Percentiles rank a stretch among this genome's conserved stretches.
Evolutionary conservation across 805 yeast species (phyloP).

Genomic region (Lipomyces chichibuensis): DNA sequence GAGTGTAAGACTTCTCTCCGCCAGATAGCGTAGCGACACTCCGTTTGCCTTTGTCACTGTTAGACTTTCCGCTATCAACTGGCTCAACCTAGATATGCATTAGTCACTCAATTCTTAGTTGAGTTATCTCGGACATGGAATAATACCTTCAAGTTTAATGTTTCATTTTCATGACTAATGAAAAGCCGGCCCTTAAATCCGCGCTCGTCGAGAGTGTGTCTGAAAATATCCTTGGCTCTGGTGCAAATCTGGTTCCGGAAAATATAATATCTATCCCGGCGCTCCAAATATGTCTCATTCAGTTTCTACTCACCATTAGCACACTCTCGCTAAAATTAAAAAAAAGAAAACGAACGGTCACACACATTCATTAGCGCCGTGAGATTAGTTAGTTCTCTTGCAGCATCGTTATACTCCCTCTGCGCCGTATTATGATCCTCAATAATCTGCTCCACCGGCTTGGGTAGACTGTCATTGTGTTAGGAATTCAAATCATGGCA

Average conservation of each 20-base stretch:
- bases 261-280: slow-evolving; percentile 28
- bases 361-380: slow-evolving; percentile 10
- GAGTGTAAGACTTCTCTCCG: slow-evolving; percentile 95
- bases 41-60: slow-evolving; percentile 57
- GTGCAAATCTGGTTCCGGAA: slow-evolving; percentile 35
- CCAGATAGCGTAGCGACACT: slow-evolving; percentile 87
- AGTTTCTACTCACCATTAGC: not conserved
- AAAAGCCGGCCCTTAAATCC: slow-evolving; percentile 73
- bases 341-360: not conserved
- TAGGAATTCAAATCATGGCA: not conserved
- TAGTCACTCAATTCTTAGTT: not conserved
- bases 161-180: slow-evolving; percentile 54
- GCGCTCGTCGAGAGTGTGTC: slow-evolving; percentile 51
- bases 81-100: slow-evolving; percentile 17
- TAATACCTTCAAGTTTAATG: slow-evolving; percentile 39
- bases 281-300: slow-evolving; percentile 22
- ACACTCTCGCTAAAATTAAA: not conserved
- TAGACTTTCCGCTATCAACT: slow-evolving; percentile 31
- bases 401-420: slow-evolving; percentile 24
- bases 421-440: slow-evolving; percentile 18
- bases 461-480: slow-evolving; percentile 15
- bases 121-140: not conserved
- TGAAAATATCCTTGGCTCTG: slow-evolving; percentile 41
- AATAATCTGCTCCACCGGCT: slow-evolving; percentile 30
- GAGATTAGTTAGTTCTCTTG: slow-evolving; percentile 19